Evolutionary conservation across 2,329 filamentous ascomycete species (phyloP).

Genomic region (Pseudofabraea citricarpa): DNA sequence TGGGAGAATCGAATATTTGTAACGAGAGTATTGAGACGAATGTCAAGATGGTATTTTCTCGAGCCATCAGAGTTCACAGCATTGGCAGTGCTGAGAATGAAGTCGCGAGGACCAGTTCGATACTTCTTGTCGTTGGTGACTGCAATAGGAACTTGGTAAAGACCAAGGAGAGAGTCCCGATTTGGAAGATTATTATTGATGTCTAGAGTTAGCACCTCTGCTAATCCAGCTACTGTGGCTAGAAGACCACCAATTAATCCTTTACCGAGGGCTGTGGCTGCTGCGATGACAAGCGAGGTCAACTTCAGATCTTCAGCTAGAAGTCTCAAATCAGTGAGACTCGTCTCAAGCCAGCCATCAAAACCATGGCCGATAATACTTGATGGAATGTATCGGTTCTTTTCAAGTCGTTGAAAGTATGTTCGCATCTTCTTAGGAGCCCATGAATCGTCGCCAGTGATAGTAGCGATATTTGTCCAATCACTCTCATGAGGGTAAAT

Average conservation of each 20-base stretch:
- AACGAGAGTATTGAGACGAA: constrained; percentile 24
- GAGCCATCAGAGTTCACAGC: constrained; percentile 11
- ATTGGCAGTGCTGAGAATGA: constrained; percentile 16
- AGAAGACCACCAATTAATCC: neutral
- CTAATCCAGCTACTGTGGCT: constrained; percentile 6
- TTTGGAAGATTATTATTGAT: constrained; percentile 10
- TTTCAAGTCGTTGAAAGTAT: constrained; percentile 8
- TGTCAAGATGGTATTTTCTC: constrained; percentile 16
- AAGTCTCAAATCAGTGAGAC: constrained; percentile 2
- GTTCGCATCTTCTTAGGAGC: constrained; percentile 5
- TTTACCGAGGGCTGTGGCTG: constrained; percentile 7
- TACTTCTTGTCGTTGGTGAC: constrained; percentile 5
- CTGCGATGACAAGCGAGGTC: constrained; percentile 6
- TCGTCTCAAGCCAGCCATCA: constrained; percentile 20
- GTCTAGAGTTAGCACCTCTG: constrained; percentile 8
- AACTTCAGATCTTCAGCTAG: constrained; percentile 4
- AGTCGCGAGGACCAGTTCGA: constrained; percentile 14
- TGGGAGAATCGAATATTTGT: constrained; percentile 34
- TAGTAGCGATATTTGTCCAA: constrained; percentile 16
- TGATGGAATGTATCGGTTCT: constrained; percentile 6
- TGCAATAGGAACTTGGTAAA: constrained; percentile 14
- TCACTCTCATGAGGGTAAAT: constrained; percentile 16
- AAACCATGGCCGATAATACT: constrained; percentile 9
- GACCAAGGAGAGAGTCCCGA: constrained; percentile 9
- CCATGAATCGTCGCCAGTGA: constrained; percentile 19